Evolutionary conservation across 495 filamentous ascomycete species (phyloP).

Genomic region (Jackrogersella minutella): DNA sequence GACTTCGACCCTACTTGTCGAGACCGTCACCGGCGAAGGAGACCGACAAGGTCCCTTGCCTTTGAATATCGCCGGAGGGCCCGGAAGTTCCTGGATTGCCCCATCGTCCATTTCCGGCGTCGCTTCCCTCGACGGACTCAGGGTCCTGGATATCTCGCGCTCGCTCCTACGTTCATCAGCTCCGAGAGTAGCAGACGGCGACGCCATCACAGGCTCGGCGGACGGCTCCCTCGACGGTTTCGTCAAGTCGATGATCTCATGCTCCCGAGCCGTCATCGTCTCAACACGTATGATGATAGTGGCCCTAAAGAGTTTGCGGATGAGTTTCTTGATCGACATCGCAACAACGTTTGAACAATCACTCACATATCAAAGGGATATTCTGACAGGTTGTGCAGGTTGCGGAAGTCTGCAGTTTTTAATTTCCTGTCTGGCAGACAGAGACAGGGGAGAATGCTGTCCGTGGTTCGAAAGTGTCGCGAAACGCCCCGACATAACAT

Average conservation of each 20-base stretch:
- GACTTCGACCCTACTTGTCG: background rate
- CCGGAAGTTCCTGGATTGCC: constrained; percentile 7
- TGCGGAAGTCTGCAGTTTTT: constrained; percentile 1
- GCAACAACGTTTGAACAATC: background rate
- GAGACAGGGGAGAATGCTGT: background rate
- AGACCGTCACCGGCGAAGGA: background rate
- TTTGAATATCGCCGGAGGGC: background rate
- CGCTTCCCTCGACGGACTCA: constrained; percentile 10
- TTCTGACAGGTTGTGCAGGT: background rate
- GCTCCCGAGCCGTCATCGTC: background rate
- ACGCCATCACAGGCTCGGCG: background rate
- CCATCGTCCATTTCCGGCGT: background rate
- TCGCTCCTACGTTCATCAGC: background rate
- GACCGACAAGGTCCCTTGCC: constrained; percentile 7
- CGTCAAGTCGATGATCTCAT: constrained; percentile 16
- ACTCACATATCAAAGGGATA: constrained; percentile 15
- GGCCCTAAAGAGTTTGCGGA: constrained; percentile 19
- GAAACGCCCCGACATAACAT: background rate
- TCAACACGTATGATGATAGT: constrained; percentile 17
- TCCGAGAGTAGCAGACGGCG: background rate
- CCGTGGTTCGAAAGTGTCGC: background rate
- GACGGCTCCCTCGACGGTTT: background rate
- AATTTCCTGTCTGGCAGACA: background rate
- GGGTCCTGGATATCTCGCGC: background rate
- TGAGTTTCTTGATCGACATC: constrained; percentile 26